phyloP scores from a whole-genome alignment of 2,329 filamentous ascomycete species.

The Elsinoe perseae region DNA sequence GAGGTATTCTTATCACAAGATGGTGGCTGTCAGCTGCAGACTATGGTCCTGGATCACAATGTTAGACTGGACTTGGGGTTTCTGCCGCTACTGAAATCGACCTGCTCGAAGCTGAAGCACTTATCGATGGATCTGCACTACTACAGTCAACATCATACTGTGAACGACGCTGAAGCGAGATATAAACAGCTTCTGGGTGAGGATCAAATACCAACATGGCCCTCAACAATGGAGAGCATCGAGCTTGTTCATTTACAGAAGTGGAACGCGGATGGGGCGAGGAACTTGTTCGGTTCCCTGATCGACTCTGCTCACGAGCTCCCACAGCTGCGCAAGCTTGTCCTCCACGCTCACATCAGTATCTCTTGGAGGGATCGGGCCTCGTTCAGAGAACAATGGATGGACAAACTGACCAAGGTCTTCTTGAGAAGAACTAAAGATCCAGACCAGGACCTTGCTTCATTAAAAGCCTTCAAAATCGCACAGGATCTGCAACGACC shows the following conservation, averaged over 20 bases:
- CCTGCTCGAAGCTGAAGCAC: conserved; percentile 62
- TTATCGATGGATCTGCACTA: conserved; percentile 74
- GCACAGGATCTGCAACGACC: conserved; percentile 29
- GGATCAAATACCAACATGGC: conserved; percentile 69
- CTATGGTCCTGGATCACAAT: conserved; percentile 68
- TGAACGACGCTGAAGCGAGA: conserved; percentile 64
- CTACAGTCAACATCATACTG: conserved; percentile 59
- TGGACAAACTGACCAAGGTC: conserved; percentile 57
- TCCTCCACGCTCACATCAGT: conserved; percentile 70
- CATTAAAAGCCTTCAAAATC: conserved; percentile 35
- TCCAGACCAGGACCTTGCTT: conserved; percentile 39
- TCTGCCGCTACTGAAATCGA: conserved; percentile 54
- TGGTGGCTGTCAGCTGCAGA: conserved; percentile 56
- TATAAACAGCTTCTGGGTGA: conserved; percentile 60
- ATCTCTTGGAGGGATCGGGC: conserved; percentile 73
- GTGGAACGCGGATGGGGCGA: conserved; percentile 59
- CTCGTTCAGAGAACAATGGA: conserved; percentile 71
- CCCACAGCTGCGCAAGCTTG: conserved; percentile 58
- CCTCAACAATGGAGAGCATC: conserved; percentile 59
- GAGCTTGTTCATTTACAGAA: conserved; percentile 71
- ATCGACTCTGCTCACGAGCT: conserved; percentile 62
- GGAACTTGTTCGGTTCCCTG: conserved; percentile 71
- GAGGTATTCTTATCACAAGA: conserved; percentile 57
- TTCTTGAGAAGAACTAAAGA: conserved; percentile 49
- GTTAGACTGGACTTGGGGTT: conserved; percentile 70